Conservation (phyloP, 73 alveolate species). For the Symbiodinium pilosum region DNA sequence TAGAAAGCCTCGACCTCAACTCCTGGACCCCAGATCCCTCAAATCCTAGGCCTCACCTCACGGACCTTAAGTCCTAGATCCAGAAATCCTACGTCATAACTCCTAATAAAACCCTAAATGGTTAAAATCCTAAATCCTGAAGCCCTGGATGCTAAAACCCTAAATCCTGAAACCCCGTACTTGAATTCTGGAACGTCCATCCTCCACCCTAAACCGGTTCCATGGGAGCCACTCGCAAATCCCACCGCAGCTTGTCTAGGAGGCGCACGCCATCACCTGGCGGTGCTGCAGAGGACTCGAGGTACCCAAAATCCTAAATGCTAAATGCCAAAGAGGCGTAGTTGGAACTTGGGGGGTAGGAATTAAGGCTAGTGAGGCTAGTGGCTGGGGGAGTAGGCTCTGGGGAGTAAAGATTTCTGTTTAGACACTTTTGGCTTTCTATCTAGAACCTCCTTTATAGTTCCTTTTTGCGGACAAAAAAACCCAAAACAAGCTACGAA, state of each 20-base stretch:
- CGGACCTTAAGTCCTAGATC: background rate
- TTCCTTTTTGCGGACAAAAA: too few relatives aligned
- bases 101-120: background rate
- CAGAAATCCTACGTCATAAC: background rate
- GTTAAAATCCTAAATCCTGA: background rate
- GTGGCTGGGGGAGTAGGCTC: too few relatives aligned
- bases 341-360: too few relatives aligned
- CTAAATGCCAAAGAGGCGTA: too few relatives aligned
- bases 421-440: too few relatives aligned
- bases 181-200: background rate
- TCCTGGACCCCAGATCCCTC: background rate
- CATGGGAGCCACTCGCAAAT: slow-evolving; percentile 57
- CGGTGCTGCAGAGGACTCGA: background rate
- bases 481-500: too few relatives aligned
- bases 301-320: too few relatives aligned
- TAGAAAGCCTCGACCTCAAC: too few relatives aligned
- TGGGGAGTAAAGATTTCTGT: too few relatives aligned
- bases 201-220: too few relatives aligned
- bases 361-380: too few relatives aligned
- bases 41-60: background rate
- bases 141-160: background rate
- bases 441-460: too few relatives aligned
- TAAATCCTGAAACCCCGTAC: background rate
- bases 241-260: slow-evolving; percentile 88
- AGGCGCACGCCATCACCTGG: slow-evolving; percentile 51